Percentiles rank a stretch among this genome's conserved stretches.
These are phyloP conservation scores for Saxispiralis lemnorum DNA, from an alignment of 495 filamentous ascomycete genomes.

Conservation along the genomic window DNA sequence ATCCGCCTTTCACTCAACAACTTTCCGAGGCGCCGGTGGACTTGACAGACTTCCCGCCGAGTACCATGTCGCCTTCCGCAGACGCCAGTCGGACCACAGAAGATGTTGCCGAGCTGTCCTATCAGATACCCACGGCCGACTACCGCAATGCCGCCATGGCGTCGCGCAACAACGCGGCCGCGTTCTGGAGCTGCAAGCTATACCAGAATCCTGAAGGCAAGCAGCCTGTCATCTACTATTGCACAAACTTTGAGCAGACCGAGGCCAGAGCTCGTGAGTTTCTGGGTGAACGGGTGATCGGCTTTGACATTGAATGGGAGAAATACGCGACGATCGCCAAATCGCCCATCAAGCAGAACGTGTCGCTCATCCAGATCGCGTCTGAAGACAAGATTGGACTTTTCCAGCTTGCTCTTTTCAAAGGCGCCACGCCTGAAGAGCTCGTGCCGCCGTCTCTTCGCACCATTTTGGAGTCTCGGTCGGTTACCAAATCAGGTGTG, in stretches of 20 bases:
- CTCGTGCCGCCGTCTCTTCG: slow-evolving; percentile 20
- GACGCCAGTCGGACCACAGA: too few relatives aligned
- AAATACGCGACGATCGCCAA: slow-evolving; percentile 2
- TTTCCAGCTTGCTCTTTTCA: slow-evolving; percentile 21
- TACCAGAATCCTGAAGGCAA: slow-evolving; percentile 20
- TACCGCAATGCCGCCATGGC: slow-evolving; percentile 16
- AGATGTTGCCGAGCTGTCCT: background rate
- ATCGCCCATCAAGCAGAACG: slow-evolving; percentile 20
- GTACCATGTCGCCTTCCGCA: too few relatives aligned
- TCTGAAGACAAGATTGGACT: slow-evolving; percentile 23
- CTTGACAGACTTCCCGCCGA: background rate
- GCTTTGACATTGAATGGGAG: slow-evolving; percentile 28
- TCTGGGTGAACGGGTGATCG: slow-evolving; percentile 19
- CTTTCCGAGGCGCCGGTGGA: too few relatives aligned
- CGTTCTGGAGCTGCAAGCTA: slow-evolving; percentile 18
- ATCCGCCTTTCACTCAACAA: too few relatives aligned
- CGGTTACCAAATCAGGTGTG: slow-evolving; percentile 78
- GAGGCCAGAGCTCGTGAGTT: slow-evolving; percentile 20
- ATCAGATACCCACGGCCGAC: slow-evolving; percentile 7
- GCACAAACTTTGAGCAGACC: slow-evolving; percentile 15
- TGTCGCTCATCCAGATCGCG: slow-evolving; percentile 25
- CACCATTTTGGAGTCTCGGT: slow-evolving; percentile 52
- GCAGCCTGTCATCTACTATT: slow-evolving; percentile 19
- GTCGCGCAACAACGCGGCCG: slow-evolving; percentile 11
- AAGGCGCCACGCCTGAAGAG: slow-evolving; percentile 17